phyloP scores from a whole-genome alignment of 2,329 filamentous ascomycete species.

The Cladophialophora immunda region DNA sequence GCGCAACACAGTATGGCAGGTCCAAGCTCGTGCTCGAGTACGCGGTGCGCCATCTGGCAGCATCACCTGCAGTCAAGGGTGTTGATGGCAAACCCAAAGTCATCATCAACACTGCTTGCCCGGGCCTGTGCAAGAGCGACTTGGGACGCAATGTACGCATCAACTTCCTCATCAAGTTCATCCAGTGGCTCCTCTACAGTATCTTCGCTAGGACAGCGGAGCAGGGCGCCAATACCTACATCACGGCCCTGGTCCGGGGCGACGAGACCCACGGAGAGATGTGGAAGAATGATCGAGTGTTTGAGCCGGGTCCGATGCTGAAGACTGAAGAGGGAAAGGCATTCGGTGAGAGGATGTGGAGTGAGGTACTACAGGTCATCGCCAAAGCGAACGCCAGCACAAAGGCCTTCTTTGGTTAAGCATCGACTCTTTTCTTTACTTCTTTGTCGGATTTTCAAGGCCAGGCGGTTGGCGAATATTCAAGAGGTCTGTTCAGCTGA shows the following conservation, averaged over 20 bases:
- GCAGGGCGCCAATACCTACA: constrained; percentile 54
- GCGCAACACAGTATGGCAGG: constrained; percentile 50
- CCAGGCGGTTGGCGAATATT: not conserved
- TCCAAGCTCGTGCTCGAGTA: constrained; percentile 56
- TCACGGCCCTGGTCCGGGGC: constrained; percentile 53
- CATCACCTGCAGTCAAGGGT: constrained; percentile 26
- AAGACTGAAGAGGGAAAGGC: constrained; percentile 45
- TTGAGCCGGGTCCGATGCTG: constrained; percentile 45
- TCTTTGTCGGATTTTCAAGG: not conserved
- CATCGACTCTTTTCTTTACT: not conserved
- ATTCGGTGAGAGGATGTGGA: constrained; percentile 52
- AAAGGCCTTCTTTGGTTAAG: constrained; percentile 27
- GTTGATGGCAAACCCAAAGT: constrained; percentile 50
- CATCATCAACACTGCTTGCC: constrained; percentile 56
- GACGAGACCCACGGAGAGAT: constrained; percentile 54
- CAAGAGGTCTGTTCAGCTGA: not conserved
- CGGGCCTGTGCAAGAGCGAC: constrained; percentile 54
- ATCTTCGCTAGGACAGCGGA: constrained; percentile 55
- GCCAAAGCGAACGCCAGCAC: constrained; percentile 32
- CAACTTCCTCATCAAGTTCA: constrained; percentile 36
- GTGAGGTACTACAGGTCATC: constrained; percentile 50
- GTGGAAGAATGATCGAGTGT: constrained; percentile 52
- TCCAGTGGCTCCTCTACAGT: constrained; percentile 46
- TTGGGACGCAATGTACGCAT: constrained; percentile 49
- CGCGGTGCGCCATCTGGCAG: constrained; percentile 50